Percentiles rank a stretch among this genome's conserved stretches.
Conservation (phyloP, 805 yeast species). For the Saccharomycopsis babjevae region DNA sequence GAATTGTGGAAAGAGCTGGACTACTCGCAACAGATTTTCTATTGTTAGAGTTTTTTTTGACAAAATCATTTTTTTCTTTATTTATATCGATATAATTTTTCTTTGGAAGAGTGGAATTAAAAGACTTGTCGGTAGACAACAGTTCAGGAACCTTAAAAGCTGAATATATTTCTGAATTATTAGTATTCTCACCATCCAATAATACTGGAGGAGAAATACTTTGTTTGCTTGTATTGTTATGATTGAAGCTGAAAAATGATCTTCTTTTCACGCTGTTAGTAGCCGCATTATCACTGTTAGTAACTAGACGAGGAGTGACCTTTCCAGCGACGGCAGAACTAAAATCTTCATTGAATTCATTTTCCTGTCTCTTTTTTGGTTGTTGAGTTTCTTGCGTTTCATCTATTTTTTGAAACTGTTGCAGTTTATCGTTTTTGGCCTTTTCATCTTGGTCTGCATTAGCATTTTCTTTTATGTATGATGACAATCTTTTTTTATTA, state of each 20-base stretch:
- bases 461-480: not conserved
- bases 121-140: not conserved
- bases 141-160: not conserved
- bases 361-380: not conserved
- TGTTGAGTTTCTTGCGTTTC: not conserved
- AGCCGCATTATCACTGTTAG: not conserved
- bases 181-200: not conserved
- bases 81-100: not conserved
- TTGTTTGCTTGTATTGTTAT: not conserved
- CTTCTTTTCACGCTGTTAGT: slow-evolving; percentile 2
- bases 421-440: no score
- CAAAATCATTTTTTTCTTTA: not conserved
- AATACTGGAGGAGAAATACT: slow-evolving; percentile 10
- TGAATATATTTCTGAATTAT: not conserved
- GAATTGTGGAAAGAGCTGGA: not conserved
- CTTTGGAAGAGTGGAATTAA: not conserved
- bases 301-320: not conserved
- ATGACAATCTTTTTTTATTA: not conserved
- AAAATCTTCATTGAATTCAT: slow-evolving; percentile 13
- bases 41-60: not conserved
- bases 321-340: not conserved
- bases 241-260: slow-evolving; percentile 11
- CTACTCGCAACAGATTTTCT: not conserved
- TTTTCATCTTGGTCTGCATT: not conserved
- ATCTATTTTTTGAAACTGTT: no score